Percentiles rank a stretch among this genome's conserved stretches.
Conservation (phyloP, 2,329 filamentous ascomycete genomes). For the Passalora sequoiae region DNA sequence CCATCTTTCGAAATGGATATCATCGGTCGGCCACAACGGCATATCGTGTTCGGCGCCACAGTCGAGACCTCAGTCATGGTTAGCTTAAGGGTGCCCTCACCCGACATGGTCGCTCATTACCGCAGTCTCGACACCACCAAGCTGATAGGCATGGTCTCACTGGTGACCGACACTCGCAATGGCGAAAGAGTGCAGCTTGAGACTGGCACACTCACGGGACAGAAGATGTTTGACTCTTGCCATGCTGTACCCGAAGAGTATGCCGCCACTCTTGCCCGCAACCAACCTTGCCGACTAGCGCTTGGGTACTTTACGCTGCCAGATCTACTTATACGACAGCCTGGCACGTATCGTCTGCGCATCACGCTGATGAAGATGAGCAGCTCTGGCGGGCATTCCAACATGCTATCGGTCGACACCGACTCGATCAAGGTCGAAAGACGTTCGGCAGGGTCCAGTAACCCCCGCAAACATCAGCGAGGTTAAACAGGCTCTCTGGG, state of each 20-base stretch:
- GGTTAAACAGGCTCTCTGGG: constrained; percentile 1
- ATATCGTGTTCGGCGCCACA: constrained; percentile 26
- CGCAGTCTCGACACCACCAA: constrained; percentile 26
- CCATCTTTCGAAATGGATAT: constrained; percentile 31
- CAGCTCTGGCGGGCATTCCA: constrained; percentile 18
- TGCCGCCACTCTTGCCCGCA: constrained; percentile 24
- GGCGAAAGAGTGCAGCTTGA: constrained; percentile 29
- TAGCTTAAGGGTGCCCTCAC: constrained; percentile 25
- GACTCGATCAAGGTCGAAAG: constrained; percentile 31
- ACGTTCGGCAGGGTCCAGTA: constrained; percentile 10
- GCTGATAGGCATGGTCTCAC: constrained; percentile 29
- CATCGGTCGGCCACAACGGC: constrained; percentile 28
- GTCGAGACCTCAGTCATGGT: constrained; percentile 31
- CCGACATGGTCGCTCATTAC: constrained; percentile 21
- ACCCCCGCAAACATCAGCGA: constrained; percentile 16
- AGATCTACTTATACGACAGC: constrained; percentile 29
- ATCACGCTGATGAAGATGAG: constrained; percentile 30
- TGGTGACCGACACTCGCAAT: constrained; percentile 26
- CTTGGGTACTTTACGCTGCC: constrained; percentile 33
- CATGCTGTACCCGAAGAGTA: constrained; percentile 28
- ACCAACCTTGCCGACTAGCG: constrained; percentile 25
- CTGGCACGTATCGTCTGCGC: constrained; percentile 29
- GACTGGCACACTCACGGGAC: constrained; percentile 28
- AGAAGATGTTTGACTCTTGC: constrained; percentile 33
- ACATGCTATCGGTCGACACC: constrained; percentile 27